Conservation (phyloP, 345 rosid species). For the Eutrema japonicum region DNA sequence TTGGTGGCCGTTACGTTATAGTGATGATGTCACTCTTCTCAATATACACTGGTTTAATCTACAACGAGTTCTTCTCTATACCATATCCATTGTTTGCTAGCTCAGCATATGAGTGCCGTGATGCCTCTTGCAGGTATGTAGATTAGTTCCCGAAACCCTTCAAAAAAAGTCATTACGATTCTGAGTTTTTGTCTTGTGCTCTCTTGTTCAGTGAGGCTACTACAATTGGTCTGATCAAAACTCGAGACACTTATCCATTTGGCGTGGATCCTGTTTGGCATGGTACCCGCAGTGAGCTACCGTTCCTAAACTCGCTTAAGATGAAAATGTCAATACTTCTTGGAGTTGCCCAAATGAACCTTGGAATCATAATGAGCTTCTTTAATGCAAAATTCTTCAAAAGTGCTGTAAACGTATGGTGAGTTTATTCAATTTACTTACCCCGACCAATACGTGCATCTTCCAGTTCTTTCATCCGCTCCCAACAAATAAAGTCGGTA, state of each 20-base stretch:
- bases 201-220: constrained; percentile 71
- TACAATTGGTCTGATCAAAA: constrained; percentile 79
- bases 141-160: constrained; percentile 21
- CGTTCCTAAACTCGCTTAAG: constrained; percentile 92
- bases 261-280: constrained; percentile 98
- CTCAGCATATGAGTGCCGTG: constrained; percentile 96
- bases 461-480: constrained; percentile 4
- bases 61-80: constrained; percentile 96
- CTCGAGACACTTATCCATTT: constrained; percentile 80
- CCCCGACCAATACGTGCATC: not conserved
- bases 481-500: constrained; percentile 21
- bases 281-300: constrained; percentile 87
- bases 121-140: constrained; percentile 81
- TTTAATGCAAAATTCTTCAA: constrained; percentile 81
- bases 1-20: constrained; percentile 97
- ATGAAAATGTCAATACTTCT: constrained; percentile 99
- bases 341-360: constrained; percentile 98
- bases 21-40: constrained; percentile 95
- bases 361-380: constrained; percentile 88
- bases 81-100: constrained; percentile 84
- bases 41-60: constrained; percentile 89
- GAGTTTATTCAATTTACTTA: constrained; percentile 23
- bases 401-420: constrained; percentile 75
- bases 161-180: not conserved
- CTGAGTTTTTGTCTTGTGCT: constrained; percentile 14